phyloP scores from a whole-genome alignment of 2,329 filamentous ascomycete genomes.

The Teratosphaeria nubilosa region DNA sequence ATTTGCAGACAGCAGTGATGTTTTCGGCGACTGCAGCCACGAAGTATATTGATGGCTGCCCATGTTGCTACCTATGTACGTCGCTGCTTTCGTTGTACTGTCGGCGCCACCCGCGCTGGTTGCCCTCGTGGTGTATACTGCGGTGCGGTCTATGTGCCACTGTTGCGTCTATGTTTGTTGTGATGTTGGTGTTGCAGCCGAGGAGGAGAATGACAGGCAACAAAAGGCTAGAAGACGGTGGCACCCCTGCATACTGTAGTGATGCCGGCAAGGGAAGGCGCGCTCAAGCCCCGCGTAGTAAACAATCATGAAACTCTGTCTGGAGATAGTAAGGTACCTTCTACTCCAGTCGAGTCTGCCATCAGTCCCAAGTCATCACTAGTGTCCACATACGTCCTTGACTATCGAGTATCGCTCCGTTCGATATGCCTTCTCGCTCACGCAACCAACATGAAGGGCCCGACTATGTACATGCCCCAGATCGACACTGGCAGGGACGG shows the following conservation, averaged over 20 bases:
- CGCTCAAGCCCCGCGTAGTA: neutral
- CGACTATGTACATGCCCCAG: neutral
- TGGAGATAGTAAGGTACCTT: neutral
- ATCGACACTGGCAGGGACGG: neutral
- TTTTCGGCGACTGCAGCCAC: conserved; percentile 36
- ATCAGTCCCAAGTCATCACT: neutral
- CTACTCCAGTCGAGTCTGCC: too few species aligned
- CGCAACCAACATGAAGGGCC: too few species aligned
- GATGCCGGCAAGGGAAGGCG: neutral
- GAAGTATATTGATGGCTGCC: conserved; percentile 31
- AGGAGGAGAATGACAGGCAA: neutral
- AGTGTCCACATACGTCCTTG: neutral
- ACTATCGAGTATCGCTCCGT: neutral
- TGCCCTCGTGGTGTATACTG: neutral
- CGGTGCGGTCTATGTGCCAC: neutral
- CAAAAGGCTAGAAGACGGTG: neutral
- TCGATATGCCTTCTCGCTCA: too few species aligned
- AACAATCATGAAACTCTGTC: neutral
- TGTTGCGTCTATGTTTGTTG: neutral
- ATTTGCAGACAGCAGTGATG: conserved; percentile 33
- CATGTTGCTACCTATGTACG: conserved; percentile 18
- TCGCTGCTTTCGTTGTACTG: neutral
- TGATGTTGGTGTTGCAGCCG: neutral
- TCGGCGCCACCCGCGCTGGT: neutral
- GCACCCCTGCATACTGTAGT: neutral